Base-by-base conservation (phyloP, 2,329 filamentous ascomycete species). In the Raffaelea albimanens region DNA sequence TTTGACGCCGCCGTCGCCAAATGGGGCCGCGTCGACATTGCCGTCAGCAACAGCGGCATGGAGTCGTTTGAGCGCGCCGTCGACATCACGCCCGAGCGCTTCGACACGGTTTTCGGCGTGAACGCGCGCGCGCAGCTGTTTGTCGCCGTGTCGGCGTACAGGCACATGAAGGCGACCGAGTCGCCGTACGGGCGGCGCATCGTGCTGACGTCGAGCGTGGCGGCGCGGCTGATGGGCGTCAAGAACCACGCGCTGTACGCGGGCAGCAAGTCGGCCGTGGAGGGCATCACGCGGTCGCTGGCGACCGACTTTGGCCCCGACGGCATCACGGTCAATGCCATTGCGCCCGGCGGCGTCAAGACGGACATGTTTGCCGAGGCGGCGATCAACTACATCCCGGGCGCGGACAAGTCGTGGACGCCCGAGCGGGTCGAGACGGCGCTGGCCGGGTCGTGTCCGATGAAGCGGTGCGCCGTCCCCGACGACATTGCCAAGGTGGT, bases 241-340 rank as follows among this genome's bases (percentile, higher is more conserved):
- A 19, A 8, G 4, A 16, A 43, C 20, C 61, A 63, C 48, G 49
- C 60, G 7, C 43, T 63, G 3, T 95, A 95, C 61, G 83, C 88
- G 1, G 86, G 87, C 0, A 82, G 79, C 51, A 95, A 95, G 66
- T 87, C 87, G 34, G 89, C 86, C 4, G 81, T 95, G 0, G 83
- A 79, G 7, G 87, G 94, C 67, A 64, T 94, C 50, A 91, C 86
- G 43, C 93, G 91, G 67, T 83, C 83, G 18, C 72, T 95, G 49
- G 80, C 82, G 34, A 95, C 52, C 40, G 61, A 63, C 52, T 57
- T 50, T 46, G 61, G 61, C 16, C 49, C 57, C 36, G 58, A 59
- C 52, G 56, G 59, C 50, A 62, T 63, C 50, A 63, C 61, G 2
- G 58, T 62, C 45, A 63, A 63, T 43, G 58, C 57, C 14, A 53